These are phyloP conservation scores for Podila clonocystis DNA, from an alignment of 192 early-diverging fungal species.

Conservation along the genomic window DNA sequence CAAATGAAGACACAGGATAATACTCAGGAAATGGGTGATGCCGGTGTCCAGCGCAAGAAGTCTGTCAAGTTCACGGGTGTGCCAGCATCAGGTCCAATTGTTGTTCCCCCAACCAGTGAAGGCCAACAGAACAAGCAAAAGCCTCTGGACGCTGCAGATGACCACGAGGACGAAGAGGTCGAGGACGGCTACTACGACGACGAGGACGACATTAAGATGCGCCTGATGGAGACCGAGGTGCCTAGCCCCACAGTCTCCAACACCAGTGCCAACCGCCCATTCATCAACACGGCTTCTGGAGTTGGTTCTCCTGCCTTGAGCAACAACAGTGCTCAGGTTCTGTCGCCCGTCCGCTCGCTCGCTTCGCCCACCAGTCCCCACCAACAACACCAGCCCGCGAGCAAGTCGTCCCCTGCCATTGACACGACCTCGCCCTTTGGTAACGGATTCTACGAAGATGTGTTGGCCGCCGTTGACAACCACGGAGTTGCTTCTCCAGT, in stretches of 20 bases:
- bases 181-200: conserved; percentile 24
- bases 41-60: conserved; percentile 38
- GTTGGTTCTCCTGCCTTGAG: background rate
- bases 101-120: background rate
- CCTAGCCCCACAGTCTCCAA: conserved; percentile 9
- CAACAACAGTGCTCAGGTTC: background rate
- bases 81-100: conserved; percentile 32
- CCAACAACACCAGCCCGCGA: conserved; percentile 14
- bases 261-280: conserved; percentile 8
- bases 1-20: background rate
- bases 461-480: conserved; percentile 40
- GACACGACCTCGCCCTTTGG: conserved; percentile 6
- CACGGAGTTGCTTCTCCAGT: background rate
- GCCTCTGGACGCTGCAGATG: conserved; percentile 5
- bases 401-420: background rate
- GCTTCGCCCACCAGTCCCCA: conserved; percentile 9
- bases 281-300: conserved; percentile 21
- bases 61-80: conserved; percentile 49
- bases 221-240: conserved; percentile 42
- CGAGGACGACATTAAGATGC: conserved; percentile 43
- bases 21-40: background rate
- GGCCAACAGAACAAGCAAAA: background rate
- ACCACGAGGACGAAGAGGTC: conserved; percentile 18
- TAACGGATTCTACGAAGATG: conserved; percentile 46
- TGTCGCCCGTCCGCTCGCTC: conserved; percentile 18